Base-by-base conservation (phyloP, 345 rosid genomes). In the Lepidium africanum region DNA sequence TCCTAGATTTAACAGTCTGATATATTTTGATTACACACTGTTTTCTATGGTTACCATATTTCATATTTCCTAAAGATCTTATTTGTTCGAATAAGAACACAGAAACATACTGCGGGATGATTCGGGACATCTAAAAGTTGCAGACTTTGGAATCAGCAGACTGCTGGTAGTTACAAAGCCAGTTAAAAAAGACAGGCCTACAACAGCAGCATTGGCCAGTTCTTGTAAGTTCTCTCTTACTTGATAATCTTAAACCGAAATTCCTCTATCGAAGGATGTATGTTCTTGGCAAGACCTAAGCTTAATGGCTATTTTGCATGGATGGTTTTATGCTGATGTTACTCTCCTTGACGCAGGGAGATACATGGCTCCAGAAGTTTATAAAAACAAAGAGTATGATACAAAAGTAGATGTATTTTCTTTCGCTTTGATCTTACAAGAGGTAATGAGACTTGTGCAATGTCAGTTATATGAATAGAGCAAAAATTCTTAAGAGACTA, bases 71-170 rank as follows among this genome's bases (percentile, higher is more conserved):
- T 63, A 58, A 74, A 35, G 53, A 67, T 74, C 78, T 82, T 58
- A 70, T 71, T 81, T 76, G 67, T 59, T 62, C 38, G 80, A 82
- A 72, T 77, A 81, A 85, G 89, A 77, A 70, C 81, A 89, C 84
- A 94, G 96, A 78, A 94, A 91, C 82, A 85, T 94, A 76, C 72
- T 94, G 82, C 82, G 88, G 76, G 99, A 94, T 72, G 97, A 91
- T 81, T 77, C 96, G 50, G 95, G 97, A 52, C 91, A 86, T 81
- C 86, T 94, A 66, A 94, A 94, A 82, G 99, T 94, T 57, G 97
- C 99, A 38, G 92, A 91, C 76, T 94, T 94, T 78, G 99, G 95
- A 75, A 91, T 87, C 50, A 93, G 98, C 81, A 87, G 85, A 75
- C 59, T 79, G 54, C 85, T 87, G 57, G 85, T 76, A 75, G 78